A percentile compares a stretch with the other conserved stretches of the same genome.
Conservation (phyloP, 768 basidiomycete species). For the Guyanaporus albipodus region DNA sequence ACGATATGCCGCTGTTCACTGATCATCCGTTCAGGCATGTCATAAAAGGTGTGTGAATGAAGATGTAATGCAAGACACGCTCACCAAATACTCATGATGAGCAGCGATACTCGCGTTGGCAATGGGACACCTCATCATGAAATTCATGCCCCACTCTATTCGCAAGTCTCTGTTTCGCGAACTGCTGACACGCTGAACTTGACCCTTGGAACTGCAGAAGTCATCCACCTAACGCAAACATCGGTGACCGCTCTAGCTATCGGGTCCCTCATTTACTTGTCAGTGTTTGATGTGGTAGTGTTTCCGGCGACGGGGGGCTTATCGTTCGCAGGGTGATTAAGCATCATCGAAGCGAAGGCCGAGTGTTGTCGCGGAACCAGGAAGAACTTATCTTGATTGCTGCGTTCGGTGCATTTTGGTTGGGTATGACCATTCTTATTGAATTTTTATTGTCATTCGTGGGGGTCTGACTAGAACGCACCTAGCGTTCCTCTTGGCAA, state of each 20-base stretch:
- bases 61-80: background rate
- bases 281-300: constrained; percentile 26
- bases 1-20: constrained; percentile 29
- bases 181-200: constrained; percentile 4
- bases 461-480: constrained; percentile 4
- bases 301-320: background rate
- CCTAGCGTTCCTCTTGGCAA: constrained; percentile 42
- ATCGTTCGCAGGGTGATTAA: constrained; percentile 50
- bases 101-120: constrained; percentile 47
- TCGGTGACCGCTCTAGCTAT: constrained; percentile 67
- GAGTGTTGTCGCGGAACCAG: constrained; percentile 62
- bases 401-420: constrained; percentile 70
- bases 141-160: constrained; percentile 37
- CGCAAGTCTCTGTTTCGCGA: constrained; percentile 24
- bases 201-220: constrained; percentile 39
- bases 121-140: constrained; percentile 50
- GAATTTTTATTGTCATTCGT: background rate
- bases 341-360: constrained; percentile 58
- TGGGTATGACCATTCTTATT: constrained; percentile 47
- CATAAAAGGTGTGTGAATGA: constrained; percentile 25
- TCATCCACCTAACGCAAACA: constrained; percentile 68
- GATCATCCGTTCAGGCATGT: constrained; percentile 34
- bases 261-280: constrained; percentile 63
- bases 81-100: constrained; percentile 13
- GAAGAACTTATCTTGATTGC: constrained; percentile 72